Percentiles rank a stretch among this genome's conserved stretches.
Conservation (phyloP, 345 rosid genomes). For the Nephelium lappaceum region DNA sequence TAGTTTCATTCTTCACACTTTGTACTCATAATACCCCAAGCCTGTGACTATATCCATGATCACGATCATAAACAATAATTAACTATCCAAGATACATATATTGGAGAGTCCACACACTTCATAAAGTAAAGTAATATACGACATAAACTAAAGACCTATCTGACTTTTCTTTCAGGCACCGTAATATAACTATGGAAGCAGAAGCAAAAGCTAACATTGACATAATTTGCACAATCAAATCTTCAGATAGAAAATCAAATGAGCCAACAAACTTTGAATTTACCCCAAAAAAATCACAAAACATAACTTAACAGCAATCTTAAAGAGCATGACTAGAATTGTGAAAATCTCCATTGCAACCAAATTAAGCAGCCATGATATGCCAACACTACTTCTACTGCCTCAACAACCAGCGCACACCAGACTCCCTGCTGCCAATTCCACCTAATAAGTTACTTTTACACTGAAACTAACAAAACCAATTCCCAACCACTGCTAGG, state of each 20-base stretch:
- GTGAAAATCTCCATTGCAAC: not conserved
- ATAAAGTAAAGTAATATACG: not conserved
- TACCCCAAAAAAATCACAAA: not conserved
- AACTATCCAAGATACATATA: not conserved
- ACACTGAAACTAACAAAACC: not conserved
- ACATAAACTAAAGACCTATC: not conserved
- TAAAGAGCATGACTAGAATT: not conserved
- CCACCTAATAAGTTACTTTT: conserved; percentile 5
- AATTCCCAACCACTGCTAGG: no score
- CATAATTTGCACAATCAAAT: not conserved
- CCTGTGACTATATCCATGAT: not conserved
- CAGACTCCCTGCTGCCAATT: not conserved
- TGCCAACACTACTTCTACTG: not conserved
- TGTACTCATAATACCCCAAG: not conserved
- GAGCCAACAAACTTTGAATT: not conserved
- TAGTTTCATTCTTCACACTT: not conserved
- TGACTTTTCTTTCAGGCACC: not conserved
- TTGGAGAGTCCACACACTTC: not conserved
- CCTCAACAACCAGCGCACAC: no score
- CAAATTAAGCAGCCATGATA: not conserved
- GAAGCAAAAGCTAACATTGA: not conserved
- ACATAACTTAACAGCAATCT: not conserved
- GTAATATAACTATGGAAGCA: not conserved
- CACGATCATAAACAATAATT: not conserved
- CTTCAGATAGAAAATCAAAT: not conserved